Base-by-base conservation (phyloP, 805 yeast species). In the Myxozyma monticola region DNA sequence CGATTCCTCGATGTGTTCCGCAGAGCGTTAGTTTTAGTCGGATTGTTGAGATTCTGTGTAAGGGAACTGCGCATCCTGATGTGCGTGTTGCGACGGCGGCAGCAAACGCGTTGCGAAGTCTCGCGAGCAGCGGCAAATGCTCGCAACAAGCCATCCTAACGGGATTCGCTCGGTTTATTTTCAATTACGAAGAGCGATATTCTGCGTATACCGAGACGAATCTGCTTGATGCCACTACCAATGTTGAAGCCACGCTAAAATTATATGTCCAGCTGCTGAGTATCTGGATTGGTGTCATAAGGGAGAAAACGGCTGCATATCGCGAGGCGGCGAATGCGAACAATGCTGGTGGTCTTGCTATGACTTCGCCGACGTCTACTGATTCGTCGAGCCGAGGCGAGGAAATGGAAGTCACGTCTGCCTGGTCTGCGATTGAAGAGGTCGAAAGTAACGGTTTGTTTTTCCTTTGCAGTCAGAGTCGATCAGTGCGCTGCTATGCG, bases 381-480 rank as follows among this genome's bases (percentile, higher is more conserved):
- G 67, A 12, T 68, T 35, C 65, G 6, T 60, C 64, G 5, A 71
- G 68, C 1, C 49, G 76, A 6, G 68, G 76, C 5, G 89, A 85
- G 55, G 86, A 82, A 49, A 66, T 86, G 31, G 91, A 86, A 62
- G 74, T 88, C 77, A 87, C 86, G 59, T 81, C 81, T 40, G 81
- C 88, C 15, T 81, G 88, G 55, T 85, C 96, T 0, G 84, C 86
- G 0, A 83, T 93, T 40, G 98, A 93, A 67, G 97, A 91, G 55
- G 87, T 91, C 8, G 99, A 93, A 68, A 97, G 99, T 0, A 88
- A 90, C 63, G 99, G 96, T 0, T 69, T 93, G 26, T 93, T 88
- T 62, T 91, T 95, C 63, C 71, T 93, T 20, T 87, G 96, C 61
- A 87, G 96, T 1, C 95, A 89, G 59, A 96, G 89, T 63, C 76